Base-by-base conservation (phyloP, 805 yeast genomes). In the Brettanomyces custersianus region DNA sequence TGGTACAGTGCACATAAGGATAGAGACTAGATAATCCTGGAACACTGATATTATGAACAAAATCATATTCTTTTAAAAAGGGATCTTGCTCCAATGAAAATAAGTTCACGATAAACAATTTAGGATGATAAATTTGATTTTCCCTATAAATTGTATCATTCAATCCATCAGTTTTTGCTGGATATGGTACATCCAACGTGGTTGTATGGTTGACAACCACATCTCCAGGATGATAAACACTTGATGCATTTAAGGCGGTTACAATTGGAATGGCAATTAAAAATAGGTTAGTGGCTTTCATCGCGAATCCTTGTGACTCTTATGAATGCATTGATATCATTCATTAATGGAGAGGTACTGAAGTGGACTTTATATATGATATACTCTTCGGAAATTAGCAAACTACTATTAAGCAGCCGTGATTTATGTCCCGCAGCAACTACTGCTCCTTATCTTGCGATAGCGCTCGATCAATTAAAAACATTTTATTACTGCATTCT, bases 11-110 rank as follows among this genome's bases (percentile, higher is more conserved):
- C 34, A 77, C 61, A 16, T 62, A 48, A 23, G 81, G 80, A 61
- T 66, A 76, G 23, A 67, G 43, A 20, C 80, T 80, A 13, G 81
- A 74, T 37, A 77, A 60, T 33, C 84, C 83, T n/a, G 84, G 83
- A 31, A 77, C 51, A 20, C 80, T 63, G 45, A 77, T 62, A 55
- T 75, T 74, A 54, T 72, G 58, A 16, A 58, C 59, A 45, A 75
- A 67, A 39, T 70, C 65, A 45, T 67, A 54, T 13, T 63, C 59
- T 37, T 62, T 54, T 40, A 68, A 55, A 78, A 80, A 76, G 17
- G 73, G 72, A 27, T 59, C 65, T 46, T 65, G 56, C 51, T 77
- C 84, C 18, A 55, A 59, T 39, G 51, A 57, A 53, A 75, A 77
- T 74, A 74, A 68, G 46, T 74, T 70, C 41, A 76, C 59, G 42